phyloP scores from a whole-genome alignment of 371 early-diverging fungal species.

The Spraguea lophii region DNA sequence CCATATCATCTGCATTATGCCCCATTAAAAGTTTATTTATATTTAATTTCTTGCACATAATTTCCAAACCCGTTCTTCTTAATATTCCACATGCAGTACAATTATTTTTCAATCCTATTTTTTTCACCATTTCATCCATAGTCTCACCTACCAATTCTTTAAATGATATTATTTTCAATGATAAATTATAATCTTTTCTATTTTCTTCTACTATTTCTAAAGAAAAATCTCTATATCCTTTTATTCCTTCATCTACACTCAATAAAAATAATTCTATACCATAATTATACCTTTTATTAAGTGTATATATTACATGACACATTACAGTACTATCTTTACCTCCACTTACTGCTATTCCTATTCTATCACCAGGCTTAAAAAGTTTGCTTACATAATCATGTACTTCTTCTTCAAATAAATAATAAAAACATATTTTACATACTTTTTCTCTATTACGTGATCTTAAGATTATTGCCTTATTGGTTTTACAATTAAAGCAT shows the following conservation, averaged over 20 bases:
- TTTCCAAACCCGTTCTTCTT: constrained; percentile 83
- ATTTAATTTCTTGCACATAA: constrained; percentile 68
- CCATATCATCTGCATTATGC: constrained; percentile 98
- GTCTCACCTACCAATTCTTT: constrained; percentile 76
- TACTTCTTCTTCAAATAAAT: constrained; percentile 78
- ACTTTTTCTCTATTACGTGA: constrained; percentile 74
- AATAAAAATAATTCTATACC: constrained; percentile 70
- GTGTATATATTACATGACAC: constrained; percentile 71
- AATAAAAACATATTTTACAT: constrained; percentile 76
- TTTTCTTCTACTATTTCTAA: constrained; percentile 87
- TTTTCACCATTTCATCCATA: constrained; percentile 79
- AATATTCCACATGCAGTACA: constrained; percentile 99
- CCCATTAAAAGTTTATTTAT: constrained; percentile 91
- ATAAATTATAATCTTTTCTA: constrained; percentile 68
- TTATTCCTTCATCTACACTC: constrained; percentile 96
- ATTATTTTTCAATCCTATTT: constrained; percentile 77
- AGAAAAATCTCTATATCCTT: constrained; percentile 91
- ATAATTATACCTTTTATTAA: constrained; percentile 79
- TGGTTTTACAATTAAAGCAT: constrained; percentile 45
- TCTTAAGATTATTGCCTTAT: constrained; percentile 61
- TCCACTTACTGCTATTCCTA: constrained; percentile 88
- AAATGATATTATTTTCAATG: constrained; percentile 75
- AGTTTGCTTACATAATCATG: constrained; percentile 72
- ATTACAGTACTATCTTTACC: constrained; percentile 97
- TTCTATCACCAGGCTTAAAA: constrained; percentile 64